These are phyloP conservation scores for Plasmodiophora brassicae DNA, from an alignment of 208 protist species.

Conservation along the genomic window DNA sequence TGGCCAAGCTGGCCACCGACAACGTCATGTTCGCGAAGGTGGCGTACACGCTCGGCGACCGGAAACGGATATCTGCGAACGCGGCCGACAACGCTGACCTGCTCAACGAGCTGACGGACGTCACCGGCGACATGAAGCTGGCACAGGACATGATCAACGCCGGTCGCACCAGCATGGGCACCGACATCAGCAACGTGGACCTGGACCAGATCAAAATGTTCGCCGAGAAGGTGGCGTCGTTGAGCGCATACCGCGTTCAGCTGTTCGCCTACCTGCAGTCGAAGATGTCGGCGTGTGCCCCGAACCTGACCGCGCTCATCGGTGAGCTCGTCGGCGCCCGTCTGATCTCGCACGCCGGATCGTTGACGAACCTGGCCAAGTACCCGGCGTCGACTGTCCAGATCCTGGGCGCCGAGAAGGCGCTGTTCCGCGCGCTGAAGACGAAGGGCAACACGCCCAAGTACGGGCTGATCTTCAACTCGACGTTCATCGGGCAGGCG, in stretches of 20 bases:
- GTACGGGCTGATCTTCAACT: slow-evolving; percentile 98
- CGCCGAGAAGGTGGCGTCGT: slow-evolving; percentile 78
- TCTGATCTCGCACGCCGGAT: slow-evolving; percentile 91
- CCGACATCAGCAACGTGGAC: slow-evolving; percentile 70
- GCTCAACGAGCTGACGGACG: neutral
- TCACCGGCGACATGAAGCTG: neutral
- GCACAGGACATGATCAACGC: slow-evolving; percentile 76
- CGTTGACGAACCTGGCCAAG: slow-evolving; percentile 96
- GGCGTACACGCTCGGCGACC: slow-evolving; percentile 75
- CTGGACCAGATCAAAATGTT: slow-evolving; percentile 89
- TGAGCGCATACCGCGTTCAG: slow-evolving; percentile 79
- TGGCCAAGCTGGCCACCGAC: slow-evolving; percentile 89
- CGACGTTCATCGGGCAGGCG: slow-evolving; percentile 90
- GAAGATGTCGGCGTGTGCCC: slow-evolving; percentile 85
- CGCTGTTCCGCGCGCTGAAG: slow-evolving; percentile 86
- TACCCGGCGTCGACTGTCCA: slow-evolving; percentile 98
- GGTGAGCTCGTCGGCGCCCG: slow-evolving; percentile 93
- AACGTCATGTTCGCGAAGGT: slow-evolving; percentile 85
- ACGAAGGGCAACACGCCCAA: slow-evolving; percentile 94
- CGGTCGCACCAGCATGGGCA: slow-evolving; percentile 88
- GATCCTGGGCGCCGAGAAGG: slow-evolving; percentile 99
- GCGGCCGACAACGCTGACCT: neutral
- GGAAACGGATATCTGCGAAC: neutral
- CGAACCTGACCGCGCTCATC: slow-evolving; percentile 94
- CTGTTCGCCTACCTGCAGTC: slow-evolving; percentile 89